These are phyloP conservation scores for Phytophthora pini DNA, from an alignment of 352 stramenopile species.

Conservation along the genomic window DNA sequence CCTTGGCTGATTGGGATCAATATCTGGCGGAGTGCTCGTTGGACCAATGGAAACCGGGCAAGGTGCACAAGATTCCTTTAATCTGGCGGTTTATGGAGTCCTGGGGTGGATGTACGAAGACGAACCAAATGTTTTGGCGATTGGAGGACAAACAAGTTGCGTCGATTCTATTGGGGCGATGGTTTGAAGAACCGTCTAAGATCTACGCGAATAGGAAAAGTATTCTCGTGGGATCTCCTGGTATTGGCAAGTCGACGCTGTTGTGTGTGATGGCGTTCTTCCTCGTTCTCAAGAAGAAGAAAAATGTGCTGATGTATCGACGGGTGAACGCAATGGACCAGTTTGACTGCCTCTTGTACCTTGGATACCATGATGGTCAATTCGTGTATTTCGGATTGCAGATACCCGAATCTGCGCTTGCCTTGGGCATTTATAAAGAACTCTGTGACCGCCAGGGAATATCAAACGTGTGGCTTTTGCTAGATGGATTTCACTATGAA, in stretches of 20 bases:
- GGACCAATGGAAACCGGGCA: background rate
- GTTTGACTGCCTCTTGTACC: slow-evolving; percentile 7
- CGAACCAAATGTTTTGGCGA: slow-evolving; percentile 23
- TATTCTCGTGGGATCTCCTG: slow-evolving; percentile 30
- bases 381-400: slow-evolving; percentile 8
- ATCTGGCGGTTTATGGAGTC: background rate
- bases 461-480: background rate
- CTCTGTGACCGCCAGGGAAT: background rate
- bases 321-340: slow-evolving; percentile 17
- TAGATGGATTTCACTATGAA: background rate
- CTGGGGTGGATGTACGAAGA: slow-evolving; percentile 24
- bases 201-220: slow-evolving; percentile 20
- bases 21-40: background rate
- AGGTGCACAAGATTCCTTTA: no score
- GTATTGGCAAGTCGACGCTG: slow-evolving; percentile 40
- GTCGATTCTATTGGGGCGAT: slow-evolving; percentile 18
- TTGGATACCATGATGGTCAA: slow-evolving; percentile 17
- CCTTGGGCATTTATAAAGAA: background rate
- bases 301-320: slow-evolving; percentile 41
- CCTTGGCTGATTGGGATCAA: no score
- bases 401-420: background rate
- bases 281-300: slow-evolving; percentile 34
- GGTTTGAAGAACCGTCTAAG: slow-evolving; percentile 1
- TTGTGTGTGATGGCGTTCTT: slow-evolving; percentile 38
- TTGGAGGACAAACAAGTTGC: slow-evolving; percentile 28